These are phyloP conservation scores for Saraca asoca DNA, from an alignment of 331 rosid genomes.

Conservation along the genomic window DNA sequence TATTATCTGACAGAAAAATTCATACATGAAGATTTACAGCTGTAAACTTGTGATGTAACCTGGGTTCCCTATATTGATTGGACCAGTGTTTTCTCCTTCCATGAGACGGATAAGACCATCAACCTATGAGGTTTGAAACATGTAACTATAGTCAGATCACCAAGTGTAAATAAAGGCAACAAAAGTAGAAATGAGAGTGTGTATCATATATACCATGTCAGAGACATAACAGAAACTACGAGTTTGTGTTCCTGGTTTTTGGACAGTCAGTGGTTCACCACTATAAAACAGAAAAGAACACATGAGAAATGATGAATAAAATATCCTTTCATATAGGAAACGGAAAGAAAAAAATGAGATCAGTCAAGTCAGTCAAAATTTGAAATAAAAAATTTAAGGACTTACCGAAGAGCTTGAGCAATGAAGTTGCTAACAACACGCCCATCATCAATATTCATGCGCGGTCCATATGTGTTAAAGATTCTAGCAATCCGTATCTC, in stretches of 20 bases:
- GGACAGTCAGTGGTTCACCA: slow-evolving; percentile 68
- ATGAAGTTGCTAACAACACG: slow-evolving; percentile 98
- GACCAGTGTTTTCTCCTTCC: slow-evolving; percentile 71
- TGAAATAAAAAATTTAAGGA: not conserved
- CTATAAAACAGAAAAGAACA: slow-evolving; percentile 37
- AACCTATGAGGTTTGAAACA: slow-evolving; percentile 47
- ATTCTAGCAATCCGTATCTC: slow-evolving; percentile 96
- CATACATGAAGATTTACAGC: not conserved
- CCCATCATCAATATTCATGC: slow-evolving; percentile 98
- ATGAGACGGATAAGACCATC: slow-evolving; percentile 71
- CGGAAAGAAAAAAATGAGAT: not conserved
- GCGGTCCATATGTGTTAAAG: slow-evolving; percentile 97
- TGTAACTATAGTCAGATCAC: slow-evolving; percentile 3
- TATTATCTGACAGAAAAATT: slow-evolving; percentile 15
- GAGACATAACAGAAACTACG: slow-evolving; percentile 77
- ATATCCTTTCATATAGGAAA: not conserved
- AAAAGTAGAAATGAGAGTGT: not conserved
- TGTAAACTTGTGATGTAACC: slow-evolving; percentile 32
- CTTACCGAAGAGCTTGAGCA: slow-evolving; percentile 94
- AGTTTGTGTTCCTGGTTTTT: slow-evolving; percentile 73
- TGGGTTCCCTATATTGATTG: slow-evolving; percentile 77
- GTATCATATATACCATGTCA: slow-evolving; percentile 51
- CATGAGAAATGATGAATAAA: not conserved
- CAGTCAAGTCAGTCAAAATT: not conserved
- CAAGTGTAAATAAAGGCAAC: not conserved